These are phyloP conservation scores for Pseudocercospora crystallina DNA, from an alignment of 2,329 filamentous ascomycete species.

Conservation along the genomic window DNA sequence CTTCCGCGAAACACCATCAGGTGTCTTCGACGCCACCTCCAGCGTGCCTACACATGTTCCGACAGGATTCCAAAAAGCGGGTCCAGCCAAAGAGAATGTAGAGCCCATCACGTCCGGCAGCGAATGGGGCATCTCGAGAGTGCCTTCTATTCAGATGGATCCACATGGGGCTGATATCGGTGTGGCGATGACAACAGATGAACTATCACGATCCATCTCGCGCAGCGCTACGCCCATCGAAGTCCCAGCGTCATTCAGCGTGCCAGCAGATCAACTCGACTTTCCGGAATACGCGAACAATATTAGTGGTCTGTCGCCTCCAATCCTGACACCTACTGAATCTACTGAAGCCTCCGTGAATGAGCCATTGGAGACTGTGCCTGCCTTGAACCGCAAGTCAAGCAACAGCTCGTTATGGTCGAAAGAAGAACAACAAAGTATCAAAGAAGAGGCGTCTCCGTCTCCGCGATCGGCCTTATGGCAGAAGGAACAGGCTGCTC, in stretches of 20 bases:
- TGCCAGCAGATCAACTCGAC: constrained; percentile 6
- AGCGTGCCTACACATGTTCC: no score
- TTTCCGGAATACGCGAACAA: constrained; percentile 10
- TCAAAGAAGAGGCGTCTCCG: no score
- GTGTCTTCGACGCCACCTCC: no score
- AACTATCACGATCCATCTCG: neutral
- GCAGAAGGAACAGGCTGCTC: no score
- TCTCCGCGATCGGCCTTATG: no score
- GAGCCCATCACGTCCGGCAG: neutral
- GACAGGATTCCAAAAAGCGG: no score
- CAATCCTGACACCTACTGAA: neutral
- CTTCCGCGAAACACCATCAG: neutral
- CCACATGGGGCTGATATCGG: neutral
- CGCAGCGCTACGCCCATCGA: constrained; percentile 2
- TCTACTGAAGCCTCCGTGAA: no score
- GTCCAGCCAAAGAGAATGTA: constrained; percentile 4
- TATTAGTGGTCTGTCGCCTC: neutral
- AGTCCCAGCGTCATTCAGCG: constrained; percentile 1
- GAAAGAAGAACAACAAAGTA: no score
- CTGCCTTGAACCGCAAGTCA: no score
- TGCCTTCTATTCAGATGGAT: constrained; percentile 5
- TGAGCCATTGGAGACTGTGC: no score
- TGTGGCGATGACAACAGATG: neutral
- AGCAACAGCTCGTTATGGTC: no score
- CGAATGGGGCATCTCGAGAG: neutral